Conservation (phyloP, 352 stramenopile species). For the Proteromonas lacertae region DNA sequence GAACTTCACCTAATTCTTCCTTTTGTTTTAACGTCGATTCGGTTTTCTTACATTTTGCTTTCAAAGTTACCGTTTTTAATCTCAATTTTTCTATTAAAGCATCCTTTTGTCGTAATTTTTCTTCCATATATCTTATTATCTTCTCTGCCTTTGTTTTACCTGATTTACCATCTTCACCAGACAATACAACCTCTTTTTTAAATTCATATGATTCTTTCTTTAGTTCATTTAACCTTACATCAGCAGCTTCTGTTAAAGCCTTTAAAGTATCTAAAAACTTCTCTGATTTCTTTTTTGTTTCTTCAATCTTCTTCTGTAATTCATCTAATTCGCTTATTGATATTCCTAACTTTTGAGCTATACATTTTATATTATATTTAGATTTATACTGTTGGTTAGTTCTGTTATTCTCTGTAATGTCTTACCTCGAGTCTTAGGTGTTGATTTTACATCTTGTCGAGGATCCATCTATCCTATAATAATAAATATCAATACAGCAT, state of each 20-base stretch:
- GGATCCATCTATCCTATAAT: no score
- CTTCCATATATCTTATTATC: constrained; percentile 73
- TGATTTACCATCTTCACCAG: constrained; percentile 57
- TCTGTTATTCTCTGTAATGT: no score
- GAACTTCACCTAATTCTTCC: constrained; percentile 61
- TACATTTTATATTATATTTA: no score
- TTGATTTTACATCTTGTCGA: no score
- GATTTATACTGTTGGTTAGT: no score
- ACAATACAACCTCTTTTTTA: constrained; percentile 64
- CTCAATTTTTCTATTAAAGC: constrained; percentile 54
- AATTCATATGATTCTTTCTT: constrained; percentile 82
- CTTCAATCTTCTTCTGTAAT: constrained; percentile 16
- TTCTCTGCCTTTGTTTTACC: constrained; percentile 52
- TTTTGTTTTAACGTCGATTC: constrained; percentile 53
- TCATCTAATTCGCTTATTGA: constrained; percentile 1
- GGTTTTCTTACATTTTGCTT: constrained; percentile 50
- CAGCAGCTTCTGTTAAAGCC: constrained; percentile 55
- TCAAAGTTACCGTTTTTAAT: constrained; percentile 62
- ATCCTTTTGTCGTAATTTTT: constrained; percentile 57
- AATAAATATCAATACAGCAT: no score
- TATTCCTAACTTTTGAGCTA: constrained; percentile 4
- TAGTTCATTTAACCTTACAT: constrained; percentile 59
- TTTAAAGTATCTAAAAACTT: constrained; percentile 62
- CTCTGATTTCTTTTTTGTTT: constrained; percentile 43
- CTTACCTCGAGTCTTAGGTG: no score